phyloP scores from a whole-genome alignment of 2,329 filamentous ascomycete genomes.

The Arthrobotrys musiformis region DNA sequence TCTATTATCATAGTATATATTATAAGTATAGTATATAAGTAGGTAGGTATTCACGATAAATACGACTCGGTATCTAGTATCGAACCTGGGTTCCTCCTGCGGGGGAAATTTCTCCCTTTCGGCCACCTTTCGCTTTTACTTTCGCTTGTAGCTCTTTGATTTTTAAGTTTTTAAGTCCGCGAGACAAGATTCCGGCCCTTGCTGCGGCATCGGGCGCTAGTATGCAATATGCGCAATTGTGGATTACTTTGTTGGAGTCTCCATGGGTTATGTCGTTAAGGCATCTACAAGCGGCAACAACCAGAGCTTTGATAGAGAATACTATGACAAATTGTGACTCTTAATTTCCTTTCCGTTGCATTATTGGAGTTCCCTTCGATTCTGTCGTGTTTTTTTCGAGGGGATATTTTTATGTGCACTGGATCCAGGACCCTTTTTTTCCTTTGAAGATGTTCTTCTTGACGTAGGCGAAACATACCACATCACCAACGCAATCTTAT shows the following conservation, averaged over 20 bases:
- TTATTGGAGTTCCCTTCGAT: neutral
- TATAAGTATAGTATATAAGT: neutral
- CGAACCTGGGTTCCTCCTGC: neutral
- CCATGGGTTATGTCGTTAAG: slow-evolving; percentile 10
- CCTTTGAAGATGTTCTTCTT: neutral
- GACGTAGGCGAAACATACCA: neutral
- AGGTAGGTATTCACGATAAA: neutral
- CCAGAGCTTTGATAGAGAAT: neutral
- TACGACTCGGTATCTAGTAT: neutral
- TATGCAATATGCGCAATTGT: too few relatives aligned
- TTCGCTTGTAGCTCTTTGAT: neutral
- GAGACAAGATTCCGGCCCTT: slow-evolving; percentile 2
- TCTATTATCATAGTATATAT: neutral
- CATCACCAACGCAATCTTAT: slow-evolving; percentile 9
- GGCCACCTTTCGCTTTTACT: neutral
- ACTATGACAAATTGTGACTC: slow-evolving; percentile 12
- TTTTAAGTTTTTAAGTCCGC: neutral
- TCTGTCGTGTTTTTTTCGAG: neutral
- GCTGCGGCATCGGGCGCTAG: slow-evolving; percentile 43
- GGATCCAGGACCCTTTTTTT: neutral
- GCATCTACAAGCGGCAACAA: slow-evolving; percentile 1
- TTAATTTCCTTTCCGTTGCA: neutral
- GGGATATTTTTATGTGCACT: neutral
- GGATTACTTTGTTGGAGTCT: slow-evolving; percentile 4
- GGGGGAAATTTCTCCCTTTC: neutral